Evolutionary conservation across 176 grass and related monocot genomes (phyloP), one percentile per base, ranked within the genome.

Genomic region (Areca catechu): DNA sequence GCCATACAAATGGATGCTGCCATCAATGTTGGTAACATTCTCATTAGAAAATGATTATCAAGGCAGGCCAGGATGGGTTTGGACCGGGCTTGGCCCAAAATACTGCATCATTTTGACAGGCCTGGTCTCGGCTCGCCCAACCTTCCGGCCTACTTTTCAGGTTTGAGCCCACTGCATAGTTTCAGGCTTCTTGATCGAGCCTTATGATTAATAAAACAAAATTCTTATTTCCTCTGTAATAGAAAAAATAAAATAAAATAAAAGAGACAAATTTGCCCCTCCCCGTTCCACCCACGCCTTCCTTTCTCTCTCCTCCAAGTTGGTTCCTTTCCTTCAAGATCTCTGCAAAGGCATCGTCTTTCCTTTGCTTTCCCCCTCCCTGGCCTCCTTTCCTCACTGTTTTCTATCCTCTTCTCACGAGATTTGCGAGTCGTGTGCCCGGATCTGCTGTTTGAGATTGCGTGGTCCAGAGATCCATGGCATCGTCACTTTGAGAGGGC

Each of bases 1-100:
- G 85, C 65, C 29, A 89, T 95, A 71, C n/a, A n/a, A n/a, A n/a
- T n/a, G n/a, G n/a, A 95, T 74, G 78, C 89, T 79, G 84, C 89
- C 76, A 89, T 89, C 65, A 95, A 95, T 77, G 49, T 85, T 71
- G 89, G 89, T 95, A 88, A 71, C 57, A 0, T 30, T 30, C 5
- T 7, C 29, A 30, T 3, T 2, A 24, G 24, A n/a, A n/a, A n/a
- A n/a, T n/a, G n/a, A n/a, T n/a, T n/a, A n/a, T n/a, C n/a, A n/a
- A n/a, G n/a, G 24, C 24, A 24, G 24, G 24, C 24, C 4, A 3
- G 24, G 4, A 2, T 24, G 24, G 24, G 2, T 24, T 24, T 3
- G 24, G 24, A 24, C 2, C 4, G 24, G 24, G 24, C 24, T 24
- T 3, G 4, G 24, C 24, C 24, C 24, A 24, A 24, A 24, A 3